A percentile compares a stretch with the other conserved stretches of the same genome.
Evolutionary conservation across 2,329 filamentous ascomycete genomes (phyloP).

Genomic region (Alternaria incomplexa): DNA sequence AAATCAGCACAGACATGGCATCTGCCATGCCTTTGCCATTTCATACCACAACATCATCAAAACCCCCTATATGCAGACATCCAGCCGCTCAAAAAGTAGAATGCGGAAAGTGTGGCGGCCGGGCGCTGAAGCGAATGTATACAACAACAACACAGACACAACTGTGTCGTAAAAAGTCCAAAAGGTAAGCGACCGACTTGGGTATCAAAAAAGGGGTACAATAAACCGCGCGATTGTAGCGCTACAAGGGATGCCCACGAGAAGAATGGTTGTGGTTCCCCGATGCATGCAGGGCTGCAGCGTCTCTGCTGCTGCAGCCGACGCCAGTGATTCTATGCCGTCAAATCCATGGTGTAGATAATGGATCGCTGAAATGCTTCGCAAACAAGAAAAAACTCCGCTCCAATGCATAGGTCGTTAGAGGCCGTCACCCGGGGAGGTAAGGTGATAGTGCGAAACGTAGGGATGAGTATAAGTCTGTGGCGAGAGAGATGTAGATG

Average conservation of each 20-base stretch:
- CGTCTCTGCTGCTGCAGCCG: constrained; percentile 10
- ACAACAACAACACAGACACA: constrained; percentile 7
- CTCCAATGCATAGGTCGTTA: constrained; percentile 47
- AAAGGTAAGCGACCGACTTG: constrained; percentile 41
- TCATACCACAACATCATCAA: not conserved
- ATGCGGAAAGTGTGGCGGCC: constrained; percentile 23
- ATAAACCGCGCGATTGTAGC: constrained; percentile 24
- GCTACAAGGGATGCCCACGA: constrained; percentile 18
- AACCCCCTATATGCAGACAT: constrained; percentile 21
- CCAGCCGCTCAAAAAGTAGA: constrained; percentile 26
- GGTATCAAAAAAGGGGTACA: constrained; percentile 39
- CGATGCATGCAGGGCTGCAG: constrained; percentile 7
- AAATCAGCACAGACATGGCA: not conserved
- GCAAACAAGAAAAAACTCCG: constrained; percentile 44
- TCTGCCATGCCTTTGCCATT: not conserved
- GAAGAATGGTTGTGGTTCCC: constrained; percentile 17
- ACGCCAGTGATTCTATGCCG: constrained; percentile 34
- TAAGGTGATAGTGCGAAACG: constrained; percentile 27
- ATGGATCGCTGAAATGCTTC: constrained; percentile 46
- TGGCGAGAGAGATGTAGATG: constrained; percentile 12
- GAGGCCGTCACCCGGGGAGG: constrained; percentile 33
- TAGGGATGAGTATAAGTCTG: constrained; percentile 29
- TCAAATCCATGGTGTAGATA: constrained; percentile 14
- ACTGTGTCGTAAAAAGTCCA: constrained; percentile 14
- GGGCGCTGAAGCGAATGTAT: constrained; percentile 39